Evolutionary conservation across 2,329 filamentous ascomycete species (phyloP).

Genomic region (Coniochaeta hoffmannii): DNA sequence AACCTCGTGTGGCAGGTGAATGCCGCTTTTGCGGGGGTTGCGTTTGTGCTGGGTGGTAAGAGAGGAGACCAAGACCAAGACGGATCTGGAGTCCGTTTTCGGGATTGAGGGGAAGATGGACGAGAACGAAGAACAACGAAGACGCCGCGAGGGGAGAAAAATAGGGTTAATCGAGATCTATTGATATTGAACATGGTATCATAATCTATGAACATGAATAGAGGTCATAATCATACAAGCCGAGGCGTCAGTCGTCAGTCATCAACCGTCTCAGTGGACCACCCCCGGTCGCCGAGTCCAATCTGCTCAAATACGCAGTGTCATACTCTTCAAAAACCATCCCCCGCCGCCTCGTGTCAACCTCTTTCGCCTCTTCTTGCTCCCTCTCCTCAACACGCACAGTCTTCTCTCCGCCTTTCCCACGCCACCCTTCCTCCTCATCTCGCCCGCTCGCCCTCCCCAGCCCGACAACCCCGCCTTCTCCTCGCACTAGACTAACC

Average conservation of each 20-base stretch:
- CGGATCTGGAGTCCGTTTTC: constrained; percentile 16
- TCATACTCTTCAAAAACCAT: neutral
- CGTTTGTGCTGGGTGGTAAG: constrained; percentile 13
- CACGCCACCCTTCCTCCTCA: too few relatives aligned
- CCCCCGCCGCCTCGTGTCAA: neutral
- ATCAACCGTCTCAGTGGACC: neutral
- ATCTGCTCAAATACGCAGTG: neutral
- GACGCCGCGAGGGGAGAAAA: too few relatives aligned
- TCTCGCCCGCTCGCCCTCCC: neutral
- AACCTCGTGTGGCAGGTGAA: constrained; percentile 15
- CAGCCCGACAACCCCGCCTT: neutral
- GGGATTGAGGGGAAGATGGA: constrained; percentile 11
- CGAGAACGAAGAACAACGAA: neutral
- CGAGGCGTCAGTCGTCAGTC: neutral
- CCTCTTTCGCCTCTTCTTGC: neutral
- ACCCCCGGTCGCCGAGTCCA: neutral
- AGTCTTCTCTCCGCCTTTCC: neutral
- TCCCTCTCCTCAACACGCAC: neutral
- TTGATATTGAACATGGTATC: neutral
- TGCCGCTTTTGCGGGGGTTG: constrained; percentile 16
- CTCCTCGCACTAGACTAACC: constrained; percentile 8
- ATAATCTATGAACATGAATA: neutral
- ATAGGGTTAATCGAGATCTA: neutral
- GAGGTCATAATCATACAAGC: neutral
- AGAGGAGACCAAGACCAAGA: constrained; percentile 14